Evolutionary conservation across 75 land plant genomes (phyloP).

Genomic region (Selaginella tamariscina): DNA sequence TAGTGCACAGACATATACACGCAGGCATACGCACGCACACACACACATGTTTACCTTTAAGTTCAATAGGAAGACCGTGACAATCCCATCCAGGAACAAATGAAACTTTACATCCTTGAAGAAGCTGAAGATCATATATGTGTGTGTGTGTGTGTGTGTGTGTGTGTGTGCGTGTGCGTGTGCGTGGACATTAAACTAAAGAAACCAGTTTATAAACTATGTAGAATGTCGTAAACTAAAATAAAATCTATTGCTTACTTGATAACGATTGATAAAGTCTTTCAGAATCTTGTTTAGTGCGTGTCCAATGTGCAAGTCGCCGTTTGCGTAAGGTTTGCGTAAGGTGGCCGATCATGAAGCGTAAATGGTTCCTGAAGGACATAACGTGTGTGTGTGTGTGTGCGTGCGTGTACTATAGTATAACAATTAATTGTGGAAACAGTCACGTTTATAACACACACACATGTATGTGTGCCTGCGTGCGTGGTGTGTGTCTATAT

Average conservation of each 20-base stretch:
- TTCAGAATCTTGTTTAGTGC: conserved; percentile 94
- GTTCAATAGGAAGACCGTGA: conserved; percentile 95
- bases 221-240: too few species aligned
- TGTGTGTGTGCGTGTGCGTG: neutral
- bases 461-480: too few species aligned
- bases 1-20: too few species aligned
- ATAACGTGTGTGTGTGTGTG: too few species aligned
- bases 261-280: conserved; percentile 94
- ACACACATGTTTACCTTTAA: conserved; percentile 50
- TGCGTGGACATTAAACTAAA: neutral
- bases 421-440: too few species aligned
- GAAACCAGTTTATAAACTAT: neutral
- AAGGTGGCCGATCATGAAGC: conserved; percentile 97
- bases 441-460: too few species aligned
- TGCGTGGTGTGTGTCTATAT: too few species aligned
- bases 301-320: conserved; percentile 89
- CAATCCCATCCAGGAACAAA: conserved; percentile 99
- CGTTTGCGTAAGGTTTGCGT: conserved; percentile 99
- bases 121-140: conserved; percentile 65
- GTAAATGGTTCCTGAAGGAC: conserved; percentile 48
- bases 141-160: too few species aligned
- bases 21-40: too few species aligned
- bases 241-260: conserved; percentile 48
- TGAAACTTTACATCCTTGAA: conserved; percentile 65
- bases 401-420: too few species aligned